Evolutionary conservation across 306 rosid species (phyloP).

Genomic region (Rosa chinensis): DNA sequence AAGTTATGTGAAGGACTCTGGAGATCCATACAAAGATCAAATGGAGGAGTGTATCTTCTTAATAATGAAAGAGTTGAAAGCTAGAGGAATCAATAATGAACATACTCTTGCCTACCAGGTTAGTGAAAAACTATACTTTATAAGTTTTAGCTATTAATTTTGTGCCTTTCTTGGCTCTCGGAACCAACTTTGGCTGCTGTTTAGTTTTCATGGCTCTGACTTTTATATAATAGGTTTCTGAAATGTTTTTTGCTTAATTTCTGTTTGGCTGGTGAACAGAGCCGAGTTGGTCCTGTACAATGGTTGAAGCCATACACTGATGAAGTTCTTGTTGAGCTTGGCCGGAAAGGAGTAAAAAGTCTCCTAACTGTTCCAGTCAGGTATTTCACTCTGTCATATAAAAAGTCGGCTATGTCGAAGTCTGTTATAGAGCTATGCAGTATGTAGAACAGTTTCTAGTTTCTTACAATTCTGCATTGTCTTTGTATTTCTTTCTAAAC

Average conservation of each 20-base stretch:
- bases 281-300: constrained; percentile 98
- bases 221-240: background rate
- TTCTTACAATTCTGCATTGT: background rate
- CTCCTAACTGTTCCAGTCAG: constrained; percentile 98
- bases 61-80: constrained; percentile 23
- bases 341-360: constrained; percentile 83
- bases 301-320: constrained; percentile 98
- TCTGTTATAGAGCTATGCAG: background rate
- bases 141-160: constrained; percentile 2
- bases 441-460: background rate
- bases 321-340: constrained; percentile 92
- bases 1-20: constrained; percentile 84
- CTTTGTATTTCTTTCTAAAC: background rate
- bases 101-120: too few relatives aligned
- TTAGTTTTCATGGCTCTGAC: background rate
- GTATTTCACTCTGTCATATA: constrained; percentile 31
- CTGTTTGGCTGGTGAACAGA: constrained; percentile 39
- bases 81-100: too few relatives aligned
- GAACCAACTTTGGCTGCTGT: background rate
- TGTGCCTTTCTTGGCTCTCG: background rate
- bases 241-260: background rate
- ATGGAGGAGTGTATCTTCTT: constrained; percentile 94
- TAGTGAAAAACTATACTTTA: constrained; percentile 10
- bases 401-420: constrained; percentile 41
- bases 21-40: constrained; percentile 95